These are phyloP conservation scores for Anaeromyces robustus DNA, from an alignment of 192 early-diverging fungal species.

Conservation along the genomic window DNA sequence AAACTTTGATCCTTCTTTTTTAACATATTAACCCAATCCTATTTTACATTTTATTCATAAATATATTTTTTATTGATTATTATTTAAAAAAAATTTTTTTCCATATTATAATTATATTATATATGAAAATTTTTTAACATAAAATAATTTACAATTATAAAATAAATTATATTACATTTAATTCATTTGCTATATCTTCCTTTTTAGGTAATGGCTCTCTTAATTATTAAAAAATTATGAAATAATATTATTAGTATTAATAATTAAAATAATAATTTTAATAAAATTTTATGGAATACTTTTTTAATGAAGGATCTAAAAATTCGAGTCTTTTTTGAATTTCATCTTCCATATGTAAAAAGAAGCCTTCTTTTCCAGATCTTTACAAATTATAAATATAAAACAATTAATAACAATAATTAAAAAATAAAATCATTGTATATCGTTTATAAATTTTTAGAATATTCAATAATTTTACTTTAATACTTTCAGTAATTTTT, in stretches of 20 bases:
- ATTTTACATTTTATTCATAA: not conserved
- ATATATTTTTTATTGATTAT: too few species aligned
- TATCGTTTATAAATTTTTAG: too few species aligned
- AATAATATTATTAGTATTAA: too few species aligned
- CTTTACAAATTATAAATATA: too few species aligned
- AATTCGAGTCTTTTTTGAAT: not conserved
- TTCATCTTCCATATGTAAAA: not conserved
- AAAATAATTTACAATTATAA: too few species aligned
- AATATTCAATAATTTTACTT: not conserved
- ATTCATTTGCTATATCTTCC: not conserved
- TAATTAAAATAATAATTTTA: too few species aligned
- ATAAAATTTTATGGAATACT: not conserved
- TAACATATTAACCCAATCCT: not conserved
- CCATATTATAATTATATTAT: too few species aligned
- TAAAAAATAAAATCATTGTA: too few species aligned
- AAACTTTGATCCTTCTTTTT: not conserved
- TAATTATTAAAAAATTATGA: too few species aligned
- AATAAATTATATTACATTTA: not conserved
- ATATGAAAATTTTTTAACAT: too few species aligned
- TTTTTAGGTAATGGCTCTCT: not conserved
- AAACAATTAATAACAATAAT: too few species aligned
- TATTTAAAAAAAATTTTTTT: too few species aligned
- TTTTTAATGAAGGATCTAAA: not conserved
- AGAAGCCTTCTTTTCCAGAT: not conserved
- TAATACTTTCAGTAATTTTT: not conserved